phyloP scores from a whole-genome alignment of 108 stramenopile species.

The Skeletonema tropicum region DNA sequence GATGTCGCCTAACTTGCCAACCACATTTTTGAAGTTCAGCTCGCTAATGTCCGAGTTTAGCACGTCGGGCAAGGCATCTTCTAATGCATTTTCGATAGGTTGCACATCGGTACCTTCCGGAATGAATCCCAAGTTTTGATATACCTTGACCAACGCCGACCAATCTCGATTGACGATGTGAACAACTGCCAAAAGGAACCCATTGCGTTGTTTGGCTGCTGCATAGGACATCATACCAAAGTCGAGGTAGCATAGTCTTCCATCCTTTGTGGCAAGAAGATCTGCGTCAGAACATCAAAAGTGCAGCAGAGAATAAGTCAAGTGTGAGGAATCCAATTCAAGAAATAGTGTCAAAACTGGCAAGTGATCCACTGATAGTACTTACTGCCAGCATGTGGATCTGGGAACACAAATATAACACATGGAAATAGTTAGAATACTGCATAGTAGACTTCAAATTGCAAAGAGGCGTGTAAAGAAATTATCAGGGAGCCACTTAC shows the following conservation, averaged over 20 bases:
- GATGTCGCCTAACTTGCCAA: constrained; percentile 94
- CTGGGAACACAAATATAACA: background rate
- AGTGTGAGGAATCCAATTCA: constrained; percentile 87
- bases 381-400: constrained; percentile 74
- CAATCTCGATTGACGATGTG: constrained; percentile 98
- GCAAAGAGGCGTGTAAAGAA: background rate
- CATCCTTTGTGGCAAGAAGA: constrained; percentile 70
- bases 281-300: background rate
- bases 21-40: constrained; percentile 96
- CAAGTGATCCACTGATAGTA: constrained; percentile 9
- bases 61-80: constrained; percentile 92
- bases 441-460: background rate
- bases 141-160: constrained; percentile 83
- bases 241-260: constrained; percentile 87
- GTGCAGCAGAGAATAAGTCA: constrained; percentile 53
- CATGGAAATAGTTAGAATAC: constrained; percentile 10
- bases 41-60: constrained; percentile 91
- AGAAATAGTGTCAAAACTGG: constrained; percentile 77
- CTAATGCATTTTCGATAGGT: constrained; percentile 91
- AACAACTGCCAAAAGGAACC: constrained; percentile 94
- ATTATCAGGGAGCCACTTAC: constrained; percentile 24
- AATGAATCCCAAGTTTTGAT: constrained; percentile 92
- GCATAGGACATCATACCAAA: constrained; percentile 98
- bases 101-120: constrained; percentile 81
- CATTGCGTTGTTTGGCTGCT: constrained; percentile 85